Evolutionary conservation across 208 protist genomes (phyloP), one percentile per base, ranked within the genome.

Genomic region (Wallacemonas rigidus): DNA sequence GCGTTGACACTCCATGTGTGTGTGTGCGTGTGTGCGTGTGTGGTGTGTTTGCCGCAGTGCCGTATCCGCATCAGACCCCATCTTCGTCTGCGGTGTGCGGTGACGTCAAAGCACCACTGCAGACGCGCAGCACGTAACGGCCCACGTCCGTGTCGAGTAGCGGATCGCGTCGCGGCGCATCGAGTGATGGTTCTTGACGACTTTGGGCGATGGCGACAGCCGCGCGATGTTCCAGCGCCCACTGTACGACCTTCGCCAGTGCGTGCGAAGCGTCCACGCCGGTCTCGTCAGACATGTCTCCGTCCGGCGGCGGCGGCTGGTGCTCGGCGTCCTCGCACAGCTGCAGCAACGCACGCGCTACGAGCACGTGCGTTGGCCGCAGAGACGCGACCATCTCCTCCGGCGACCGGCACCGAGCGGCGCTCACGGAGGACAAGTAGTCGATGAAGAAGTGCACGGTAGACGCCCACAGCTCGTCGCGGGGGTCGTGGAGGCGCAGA

Each of bases 401-500:
- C 0, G 72, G 54, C 2, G 82, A 87, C 54, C 83, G 67, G 56
- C 44, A 70, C n/a, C 53, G 53, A 9, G 41, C 67, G 12, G 65
- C 55, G 6, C 73, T 77, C n/a, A 57, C 50, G 15, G 45, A 39
- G 40, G n/a, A 56, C 12, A 90, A 62, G 71, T 87, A 90, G 41
- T 87, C 79, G 7, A 68, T 40, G 44, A 90, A 83, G 65, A 83
- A 90, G 26, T 71, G 63, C 60, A 79, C 75, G 0, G 79, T 71
- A 36, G 53, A 68, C 12, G 53, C 17, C 85, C 85, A 90, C 63
- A 87, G 73, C 58, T 72, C 79, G 57, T 90, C 85, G 26, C 76
- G 72, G n/a, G 81, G 47, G 56, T 90, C 85, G 53, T 75, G 73
- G 38, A 91, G 77, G 26, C 75, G 41, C 14, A 86, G 58, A 64